Base-by-base conservation (phyloP, 352 stramenopile genomes). In the Blastocystis sp. region DNA sequence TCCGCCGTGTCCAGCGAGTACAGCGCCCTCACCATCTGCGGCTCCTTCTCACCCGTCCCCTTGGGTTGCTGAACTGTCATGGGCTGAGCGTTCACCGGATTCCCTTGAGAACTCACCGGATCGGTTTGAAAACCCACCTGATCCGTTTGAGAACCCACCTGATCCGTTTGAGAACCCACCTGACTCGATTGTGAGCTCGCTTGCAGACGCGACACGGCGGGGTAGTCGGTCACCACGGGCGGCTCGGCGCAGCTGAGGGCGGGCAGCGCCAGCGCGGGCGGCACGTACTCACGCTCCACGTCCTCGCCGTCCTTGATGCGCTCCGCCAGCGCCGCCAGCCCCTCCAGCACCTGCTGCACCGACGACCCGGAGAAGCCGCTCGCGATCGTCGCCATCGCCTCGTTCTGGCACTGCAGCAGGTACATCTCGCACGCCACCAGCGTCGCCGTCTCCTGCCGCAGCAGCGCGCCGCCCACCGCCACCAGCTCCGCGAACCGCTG, bases 361-460 rank as follows among this genome's bases (percentile, higher is more conserved):
- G 38, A 63, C 10, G 38, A 34, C 0, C 42, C 17, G 17, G 40
- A 2, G 57, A 81, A 81, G 43, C 42, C 42, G 10, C 48, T 34
- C 17, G 71, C 42, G 43, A 81, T 81, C 28, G 71, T 81, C n/a
- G 64, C 28, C 71, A 81, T 81, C 28, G 71, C 71, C 24, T 81
- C 71, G 45, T 81, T 54, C 48, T 81, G 71, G 7, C 71, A 54
- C 24, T 81, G 11, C 60, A 81, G 48, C 7, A 81, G 45, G 48
- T 63, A 81, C 43, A 81, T 81, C 48, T 81, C 71, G 59, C 71
- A 81, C 21, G 71, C 71, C 19, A 81, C 71, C 4, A 81, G 45
- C 24, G 71, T 81, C 4, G 71, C 71, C 1, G 71, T 81, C 66
- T 81, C 71, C 1, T 65, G 48, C 6, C 48, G 28, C 0, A 81